These are phyloP conservation scores for Rhynchospora pubera DNA, from an alignment of 176 grass and related monocot genomes.

Conservation along the genomic window DNA sequence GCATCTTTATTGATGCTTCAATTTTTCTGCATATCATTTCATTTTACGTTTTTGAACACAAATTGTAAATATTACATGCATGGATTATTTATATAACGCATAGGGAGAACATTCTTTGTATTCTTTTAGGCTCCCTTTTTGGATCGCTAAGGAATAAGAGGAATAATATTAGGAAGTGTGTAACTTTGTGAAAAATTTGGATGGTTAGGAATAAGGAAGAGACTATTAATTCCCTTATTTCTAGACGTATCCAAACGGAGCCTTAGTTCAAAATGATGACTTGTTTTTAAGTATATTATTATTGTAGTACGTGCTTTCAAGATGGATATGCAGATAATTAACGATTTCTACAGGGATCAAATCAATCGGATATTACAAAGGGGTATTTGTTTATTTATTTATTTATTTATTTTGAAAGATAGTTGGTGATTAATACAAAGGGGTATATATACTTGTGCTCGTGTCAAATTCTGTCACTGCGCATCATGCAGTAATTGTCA, in stretches of 20 bases:
- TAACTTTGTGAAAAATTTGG: no score
- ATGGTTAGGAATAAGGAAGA: no score
- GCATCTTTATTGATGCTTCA: background rate
- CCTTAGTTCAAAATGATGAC: no score
- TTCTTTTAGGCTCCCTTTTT: no score
- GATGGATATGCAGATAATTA: background rate
- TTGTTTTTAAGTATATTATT: no score
- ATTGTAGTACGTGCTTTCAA: constrained; percentile 16
- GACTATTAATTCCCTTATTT: no score
- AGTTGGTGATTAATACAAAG: background rate
- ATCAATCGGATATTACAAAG: background rate
- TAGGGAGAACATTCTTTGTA: background rate
- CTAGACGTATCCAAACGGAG: no score
- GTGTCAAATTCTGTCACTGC: background rate
- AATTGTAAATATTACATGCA: background rate
- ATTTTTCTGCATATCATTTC: background rate
- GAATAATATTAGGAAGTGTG: no score
- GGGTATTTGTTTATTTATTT: background rate
- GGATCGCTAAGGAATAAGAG: no score
- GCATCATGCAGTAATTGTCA: background rate
- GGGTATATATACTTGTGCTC: background rate
- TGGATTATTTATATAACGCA: background rate
- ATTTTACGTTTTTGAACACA: background rate
- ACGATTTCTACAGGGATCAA: background rate
- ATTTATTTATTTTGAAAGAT: no score